Percentiles rank a stretch among this genome's conserved stretches.
These are phyloP conservation scores for Mortierella alpina DNA, from an alignment of 192 early-diverging fungal genomes.

Conservation along the genomic window DNA sequence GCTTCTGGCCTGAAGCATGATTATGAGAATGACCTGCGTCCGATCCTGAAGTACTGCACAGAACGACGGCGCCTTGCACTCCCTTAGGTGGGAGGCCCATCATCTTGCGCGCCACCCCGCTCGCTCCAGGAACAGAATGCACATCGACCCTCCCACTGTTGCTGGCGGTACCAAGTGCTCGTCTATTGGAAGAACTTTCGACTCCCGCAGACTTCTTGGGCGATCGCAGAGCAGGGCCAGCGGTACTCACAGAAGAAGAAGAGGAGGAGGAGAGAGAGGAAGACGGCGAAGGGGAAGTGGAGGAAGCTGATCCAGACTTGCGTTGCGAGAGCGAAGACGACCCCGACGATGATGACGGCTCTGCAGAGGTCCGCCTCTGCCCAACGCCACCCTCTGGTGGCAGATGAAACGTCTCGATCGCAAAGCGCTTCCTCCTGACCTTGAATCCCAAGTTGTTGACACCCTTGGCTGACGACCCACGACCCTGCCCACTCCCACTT, in stretches of 20 bases:
- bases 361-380: slow-evolving; percentile 63
- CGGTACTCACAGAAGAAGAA: slow-evolving; percentile 4
- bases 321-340: slow-evolving; percentile 29
- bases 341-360: slow-evolving; percentile 20
- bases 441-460: slow-evolving; percentile 88
- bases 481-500: slow-evolving; percentile 2
- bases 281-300: not conserved
- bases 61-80: slow-evolving; percentile 39
- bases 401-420: slow-evolving; percentile 91
- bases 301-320: slow-evolving; percentile 4
- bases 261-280: slow-evolving; percentile 4
- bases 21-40: slow-evolving; percentile 15
- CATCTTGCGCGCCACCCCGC: slow-evolving; percentile 50
- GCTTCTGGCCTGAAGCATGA: not conserved
- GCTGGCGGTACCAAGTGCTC: not conserved
- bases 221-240: slow-evolving; percentile 5
- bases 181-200: not conserved
- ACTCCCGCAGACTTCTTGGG: not conserved
- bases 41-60: slow-evolving; percentile 35
- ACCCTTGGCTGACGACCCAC: slow-evolving; percentile 55
- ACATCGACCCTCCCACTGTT: slow-evolving; percentile 21
- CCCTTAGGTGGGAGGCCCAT: slow-evolving; percentile 44
- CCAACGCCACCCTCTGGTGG: slow-evolving; percentile 93
- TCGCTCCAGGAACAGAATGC: slow-evolving; percentile 47
- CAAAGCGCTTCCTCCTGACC: slow-evolving; percentile 88